Percentiles rank a stretch among this genome's conserved stretches.
Evolutionary conservation across 768 basidiomycete species (phyloP).

Genomic region (Phallus indusiatus): DNA sequence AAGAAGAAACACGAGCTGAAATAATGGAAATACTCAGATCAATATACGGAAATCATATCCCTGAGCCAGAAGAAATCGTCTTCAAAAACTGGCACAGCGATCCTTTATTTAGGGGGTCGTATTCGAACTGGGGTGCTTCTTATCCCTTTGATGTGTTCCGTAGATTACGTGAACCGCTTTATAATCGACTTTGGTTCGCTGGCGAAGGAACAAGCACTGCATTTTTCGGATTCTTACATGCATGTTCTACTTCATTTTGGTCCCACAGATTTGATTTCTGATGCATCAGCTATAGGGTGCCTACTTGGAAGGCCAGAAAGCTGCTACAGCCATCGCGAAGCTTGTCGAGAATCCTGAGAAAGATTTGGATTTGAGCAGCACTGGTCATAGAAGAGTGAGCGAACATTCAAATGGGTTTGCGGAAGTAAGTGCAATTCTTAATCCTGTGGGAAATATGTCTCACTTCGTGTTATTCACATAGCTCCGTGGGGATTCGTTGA

Average conservation of each 20-base stretch:
- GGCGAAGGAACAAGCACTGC: slow-evolving; percentile 51
- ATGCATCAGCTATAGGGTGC: slow-evolving; percentile 51
- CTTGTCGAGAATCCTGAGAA: slow-evolving; percentile 25
- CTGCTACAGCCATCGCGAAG: slow-evolving; percentile 29
- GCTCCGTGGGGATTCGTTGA: background rate
- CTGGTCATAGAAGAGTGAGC: background rate
- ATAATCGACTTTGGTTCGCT: slow-evolving; percentile 45
- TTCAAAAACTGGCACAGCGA: slow-evolving; percentile 46
- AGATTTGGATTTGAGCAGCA: background rate
- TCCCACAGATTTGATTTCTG: background rate
- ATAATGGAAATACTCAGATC: slow-evolving; percentile 43
- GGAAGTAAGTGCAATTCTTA: background rate
- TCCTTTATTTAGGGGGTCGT: slow-evolving; percentile 48
- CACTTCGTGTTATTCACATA: background rate
- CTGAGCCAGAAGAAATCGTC: slow-evolving; percentile 46
- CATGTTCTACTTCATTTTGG: slow-evolving; percentile 3
- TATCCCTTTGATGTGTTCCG: slow-evolving; percentile 42
- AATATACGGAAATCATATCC: slow-evolving; percentile 45
- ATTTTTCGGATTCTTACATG: slow-evolving; percentile 34
- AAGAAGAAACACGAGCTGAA: slow-evolving; percentile 23
- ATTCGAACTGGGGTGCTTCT: slow-evolving; percentile 61
- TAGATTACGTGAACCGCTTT: slow-evolving; percentile 49
- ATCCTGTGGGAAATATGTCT: background rate
- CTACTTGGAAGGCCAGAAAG: slow-evolving; percentile 41
- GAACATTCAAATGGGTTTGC: background rate